phyloP scores from a whole-genome alignment of 805 yeast genomes.

The Candida lessepsii region DNA sequence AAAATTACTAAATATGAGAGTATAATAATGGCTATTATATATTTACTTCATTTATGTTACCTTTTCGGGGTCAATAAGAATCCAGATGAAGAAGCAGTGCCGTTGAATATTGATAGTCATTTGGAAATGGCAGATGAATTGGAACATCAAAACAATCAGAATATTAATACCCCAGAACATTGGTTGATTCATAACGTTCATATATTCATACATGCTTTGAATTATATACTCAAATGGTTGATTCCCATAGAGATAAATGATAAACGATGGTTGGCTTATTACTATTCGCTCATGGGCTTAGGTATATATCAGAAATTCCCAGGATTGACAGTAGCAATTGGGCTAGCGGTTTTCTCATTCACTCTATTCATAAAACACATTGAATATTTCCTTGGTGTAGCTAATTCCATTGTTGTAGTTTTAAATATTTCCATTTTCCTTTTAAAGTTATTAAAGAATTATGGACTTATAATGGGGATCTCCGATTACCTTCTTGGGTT shows the following conservation, averaged over 20 bases:
- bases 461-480: slow-evolving; percentile 43
- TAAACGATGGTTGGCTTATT: neutral
- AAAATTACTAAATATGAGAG: slow-evolving; percentile 32
- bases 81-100: slow-evolving; percentile 13
- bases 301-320: slow-evolving; percentile 3
- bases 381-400: slow-evolving; percentile 18
- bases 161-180: neutral
- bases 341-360: neutral
- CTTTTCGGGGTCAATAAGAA: slow-evolving; percentile 20
- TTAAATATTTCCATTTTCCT: slow-evolving; percentile 25
- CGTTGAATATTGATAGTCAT: slow-evolving; percentile 14
- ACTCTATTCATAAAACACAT: neutral
- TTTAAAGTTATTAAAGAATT: slow-evolving; percentile 37
- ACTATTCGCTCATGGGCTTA: slow-evolving; percentile 1
- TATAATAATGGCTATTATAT: slow-evolving; percentile 22
- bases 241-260: slow-evolving; percentile 1
- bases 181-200: slow-evolving; percentile 4
- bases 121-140: slow-evolving; percentile 8
- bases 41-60: slow-evolving; percentile 25
- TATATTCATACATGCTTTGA: slow-evolving; percentile 10
- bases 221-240: slow-evolving; percentile 6
- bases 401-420: slow-evolving; percentile 25
- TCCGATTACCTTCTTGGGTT: slow-evolving; percentile 50
- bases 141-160: neutral
- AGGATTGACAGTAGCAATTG: neutral